Base-by-base conservation (phyloP, 352 stramenopile genomes). In the Phytopythium helicoides region DNA sequence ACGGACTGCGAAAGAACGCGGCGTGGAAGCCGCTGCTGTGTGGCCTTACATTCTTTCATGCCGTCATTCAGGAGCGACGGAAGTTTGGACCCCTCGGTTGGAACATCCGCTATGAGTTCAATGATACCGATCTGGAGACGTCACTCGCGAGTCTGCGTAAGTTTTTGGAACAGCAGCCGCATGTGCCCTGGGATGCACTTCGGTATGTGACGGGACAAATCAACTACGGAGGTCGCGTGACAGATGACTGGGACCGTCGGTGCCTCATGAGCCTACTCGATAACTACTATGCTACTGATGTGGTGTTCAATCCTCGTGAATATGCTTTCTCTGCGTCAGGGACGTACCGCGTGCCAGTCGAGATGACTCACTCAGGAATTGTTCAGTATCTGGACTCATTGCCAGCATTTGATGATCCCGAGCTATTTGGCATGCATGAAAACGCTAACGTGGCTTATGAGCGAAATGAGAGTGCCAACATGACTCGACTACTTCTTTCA, bases 31-130 rank as follows among this genome's bases (percentile, higher is more conserved):
- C 94, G 41, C 58, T 98, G 23, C 71, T 97, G 6, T 82, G 81
- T 28, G 86, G 85, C 0, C 73, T 98, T 18, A 81, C 81, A 7
- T 97, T 98, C 54, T 98, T 98, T 68, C 94, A 98, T 62, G 92
- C 92, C 2, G 94, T 97, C 52, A 87, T 98, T 28, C 86, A 98
- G 67, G 94, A 98, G 63, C 71, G 94, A 23, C 79, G 91, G 31
- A 98, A 98, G 53, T 98, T 98, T 52, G 94, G 93, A 0, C 73
- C 94, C 15, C 68, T 98, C 1, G 94, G 94, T 9, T 98, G 94
- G 94, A 98, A 98, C 58, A 98, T 98, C 64, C 82, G 82, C 48
- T 98, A 98, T 59, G 94, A 97, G 47, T 98, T 98, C 66, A 97
- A 98, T 60, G 94, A 98, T 54, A 95, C 87, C 8, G 94, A 98